Evolutionary conservation across 1,284 basidiomycete genomes (phyloP).

Genomic region (Peniophora sp.): DNA sequence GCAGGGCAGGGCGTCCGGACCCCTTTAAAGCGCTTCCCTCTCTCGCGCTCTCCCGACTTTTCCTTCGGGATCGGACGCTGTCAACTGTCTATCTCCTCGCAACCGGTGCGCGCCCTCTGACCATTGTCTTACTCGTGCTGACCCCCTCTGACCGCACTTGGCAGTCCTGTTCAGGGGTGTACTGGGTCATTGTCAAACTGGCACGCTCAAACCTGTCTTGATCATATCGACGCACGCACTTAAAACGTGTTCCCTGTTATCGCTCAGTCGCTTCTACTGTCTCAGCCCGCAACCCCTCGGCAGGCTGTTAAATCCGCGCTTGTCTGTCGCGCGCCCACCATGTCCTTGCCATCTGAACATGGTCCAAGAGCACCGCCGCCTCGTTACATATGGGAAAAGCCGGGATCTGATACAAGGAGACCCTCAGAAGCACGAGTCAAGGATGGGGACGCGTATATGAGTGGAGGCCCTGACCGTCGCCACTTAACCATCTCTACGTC

Average conservation of each 20-base stretch:
- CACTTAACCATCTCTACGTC: neutral
- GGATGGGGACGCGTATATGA: neutral
- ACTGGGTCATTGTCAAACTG: no score
- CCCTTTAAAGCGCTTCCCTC: no score
- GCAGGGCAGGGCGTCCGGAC: no score
- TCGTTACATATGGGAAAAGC: conserved; percentile 13
- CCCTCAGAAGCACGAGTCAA: neutral
- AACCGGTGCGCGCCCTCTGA: no score
- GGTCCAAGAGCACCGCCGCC: neutral
- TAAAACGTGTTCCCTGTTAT: neutral
- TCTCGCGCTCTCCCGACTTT: no score
- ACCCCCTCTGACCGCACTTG: no score
- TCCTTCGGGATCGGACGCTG: no score
- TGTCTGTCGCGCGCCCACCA: neutral
- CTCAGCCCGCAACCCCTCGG: neutral
- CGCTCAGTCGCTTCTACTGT: neutral
- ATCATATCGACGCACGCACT: neutral
- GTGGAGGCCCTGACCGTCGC: neutral
- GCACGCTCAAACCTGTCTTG: no score
- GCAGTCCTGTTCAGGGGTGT: no score
- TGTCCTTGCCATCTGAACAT: neutral
- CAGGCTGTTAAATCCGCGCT: neutral
- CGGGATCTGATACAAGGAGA: conserved; percentile 13
- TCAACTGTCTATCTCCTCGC: no score
- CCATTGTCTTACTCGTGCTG: no score